Percentiles rank a stretch among this genome's conserved stretches.
These are phyloP conservation scores for Colletotrichum noveboracense DNA, from an alignment of 2,329 filamentous ascomycete species.

Conservation along the genomic window DNA sequence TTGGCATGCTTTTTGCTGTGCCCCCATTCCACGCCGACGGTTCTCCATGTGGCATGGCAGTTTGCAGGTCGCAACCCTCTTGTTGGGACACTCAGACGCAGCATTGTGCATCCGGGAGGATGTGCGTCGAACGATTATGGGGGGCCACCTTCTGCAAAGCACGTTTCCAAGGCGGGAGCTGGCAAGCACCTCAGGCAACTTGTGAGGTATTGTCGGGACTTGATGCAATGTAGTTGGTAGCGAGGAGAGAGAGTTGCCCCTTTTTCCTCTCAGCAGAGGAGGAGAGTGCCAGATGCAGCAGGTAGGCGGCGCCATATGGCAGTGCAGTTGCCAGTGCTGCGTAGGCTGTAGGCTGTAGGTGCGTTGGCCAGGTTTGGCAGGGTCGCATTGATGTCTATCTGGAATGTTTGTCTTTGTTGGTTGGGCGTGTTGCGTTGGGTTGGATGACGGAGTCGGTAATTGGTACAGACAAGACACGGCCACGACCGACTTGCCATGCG, in stretches of 20 bases:
- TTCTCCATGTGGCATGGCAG: conserved; percentile 6
- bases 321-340: background rate
- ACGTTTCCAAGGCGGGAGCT: background rate
- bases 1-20: background rate
- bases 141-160: background rate
- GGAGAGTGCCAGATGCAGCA: background rate
- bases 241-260: background rate
- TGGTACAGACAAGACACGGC: background rate
- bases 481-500: background rate
- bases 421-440: background rate
- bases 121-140: background rate
- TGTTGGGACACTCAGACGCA: background rate
- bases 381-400: background rate
- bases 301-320: background rate
- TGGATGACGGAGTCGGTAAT: background rate
- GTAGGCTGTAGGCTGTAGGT: background rate
- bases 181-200: background rate
- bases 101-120: background rate
- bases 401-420: conserved; percentile 1
- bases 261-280: background rate
- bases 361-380: background rate
- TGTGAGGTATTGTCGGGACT: background rate
- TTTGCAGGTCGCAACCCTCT: conserved; percentile 7
- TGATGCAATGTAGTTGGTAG: background rate
- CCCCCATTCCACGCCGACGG: background rate